phyloP scores from a whole-genome alignment of 306 rosid species.

The Mucuna pruriens region DNA sequence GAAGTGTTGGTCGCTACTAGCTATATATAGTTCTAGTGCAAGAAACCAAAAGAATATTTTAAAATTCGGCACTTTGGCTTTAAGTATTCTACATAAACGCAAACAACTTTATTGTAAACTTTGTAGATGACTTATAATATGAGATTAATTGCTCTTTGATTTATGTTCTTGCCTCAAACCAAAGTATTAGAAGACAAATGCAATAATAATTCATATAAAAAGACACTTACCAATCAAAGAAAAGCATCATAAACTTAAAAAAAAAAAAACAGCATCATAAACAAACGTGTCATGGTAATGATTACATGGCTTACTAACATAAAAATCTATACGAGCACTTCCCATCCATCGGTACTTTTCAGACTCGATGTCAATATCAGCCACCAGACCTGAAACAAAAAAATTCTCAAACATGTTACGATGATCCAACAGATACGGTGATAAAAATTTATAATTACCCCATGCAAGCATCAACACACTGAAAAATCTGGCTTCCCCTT shows the following conservation, averaged over 20 bases:
- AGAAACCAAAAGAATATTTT: not conserved
- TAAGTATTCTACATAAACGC: not conserved
- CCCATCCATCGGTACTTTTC: conserved; percentile 90
- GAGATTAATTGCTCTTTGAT: not conserved
- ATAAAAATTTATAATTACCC: conserved; percentile 54
- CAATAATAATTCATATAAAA: conserved; percentile 10
- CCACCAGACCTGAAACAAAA: conserved; percentile 70
- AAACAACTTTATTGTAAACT: not conserved
- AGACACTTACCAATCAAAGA: conserved; percentile 2
- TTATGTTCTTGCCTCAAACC: not conserved
- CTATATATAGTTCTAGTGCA: not conserved
- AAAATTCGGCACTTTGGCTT: not conserved
- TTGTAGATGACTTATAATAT: not conserved
- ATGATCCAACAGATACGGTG: conserved; percentile 1
- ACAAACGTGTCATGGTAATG: conserved; percentile 13
- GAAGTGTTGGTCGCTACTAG: not conserved
- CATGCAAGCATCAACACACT: conserved; percentile 80
- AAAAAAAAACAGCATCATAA: conserved; percentile 2
- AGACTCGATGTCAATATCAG: conserved; percentile 84
- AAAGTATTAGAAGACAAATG: conserved; percentile 1
- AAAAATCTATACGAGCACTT: conserved; percentile 76
- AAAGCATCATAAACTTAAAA: not conserved
- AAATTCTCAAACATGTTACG: conserved; percentile 10
- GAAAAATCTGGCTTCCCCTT: conserved; percentile 66
- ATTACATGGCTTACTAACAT: conserved; percentile 53